Percentiles rank a stretch among this genome's conserved stretches.
Conservation (phyloP, 805 yeast species). For the Yarrowia osloensis region DNA sequence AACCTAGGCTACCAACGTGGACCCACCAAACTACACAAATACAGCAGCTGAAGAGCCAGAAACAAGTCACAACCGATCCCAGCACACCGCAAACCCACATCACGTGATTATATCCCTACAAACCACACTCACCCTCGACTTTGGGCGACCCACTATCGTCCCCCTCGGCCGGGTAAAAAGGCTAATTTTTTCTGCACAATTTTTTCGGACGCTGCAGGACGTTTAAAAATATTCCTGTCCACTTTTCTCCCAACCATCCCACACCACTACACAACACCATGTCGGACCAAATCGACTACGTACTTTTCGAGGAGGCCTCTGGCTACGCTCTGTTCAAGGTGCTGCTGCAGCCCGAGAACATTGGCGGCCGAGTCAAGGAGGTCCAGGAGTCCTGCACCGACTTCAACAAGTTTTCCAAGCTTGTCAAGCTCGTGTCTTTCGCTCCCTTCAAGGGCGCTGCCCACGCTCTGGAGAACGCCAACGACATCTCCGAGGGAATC, state of each 20-base stretch:
- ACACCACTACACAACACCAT: conserved; percentile 9
- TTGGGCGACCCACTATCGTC: neutral
- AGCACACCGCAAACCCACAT: too few relatives aligned
- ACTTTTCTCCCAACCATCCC: conserved; percentile 15
- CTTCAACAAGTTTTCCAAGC: conserved; percentile 82
- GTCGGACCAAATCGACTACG: conserved; percentile 60
- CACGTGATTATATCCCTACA: too few relatives aligned
- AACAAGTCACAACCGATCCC: too few relatives aligned
- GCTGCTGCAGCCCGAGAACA: conserved; percentile 87
- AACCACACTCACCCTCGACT: too few relatives aligned
- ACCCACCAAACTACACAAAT: too few relatives aligned
- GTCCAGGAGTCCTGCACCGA: conserved; percentile 90
- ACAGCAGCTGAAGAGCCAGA: too few relatives aligned
- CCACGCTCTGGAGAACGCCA: conserved; percentile 97
- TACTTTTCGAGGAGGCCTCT: conserved; percentile 96
- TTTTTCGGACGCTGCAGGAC: conserved; percentile 15
- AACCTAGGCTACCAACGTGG: too few relatives aligned
- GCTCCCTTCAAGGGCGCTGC: conserved; percentile 99
- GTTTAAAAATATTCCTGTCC: conserved; percentile 14
- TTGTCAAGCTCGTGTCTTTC: conserved; percentile 90
- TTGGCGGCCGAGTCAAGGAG: conserved; percentile 88
- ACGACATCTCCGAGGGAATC: conserved; percentile 95
- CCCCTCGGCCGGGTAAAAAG: conserved; percentile 9
- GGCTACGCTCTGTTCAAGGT: conserved; percentile 98
- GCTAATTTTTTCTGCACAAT: neutral